Percentiles rank a stretch among this genome's conserved stretches.
These are phyloP conservation scores for Phyllosticta citrichinensis DNA, from an alignment of 2,329 filamentous ascomycete genomes.

Conservation along the genomic window DNA sequence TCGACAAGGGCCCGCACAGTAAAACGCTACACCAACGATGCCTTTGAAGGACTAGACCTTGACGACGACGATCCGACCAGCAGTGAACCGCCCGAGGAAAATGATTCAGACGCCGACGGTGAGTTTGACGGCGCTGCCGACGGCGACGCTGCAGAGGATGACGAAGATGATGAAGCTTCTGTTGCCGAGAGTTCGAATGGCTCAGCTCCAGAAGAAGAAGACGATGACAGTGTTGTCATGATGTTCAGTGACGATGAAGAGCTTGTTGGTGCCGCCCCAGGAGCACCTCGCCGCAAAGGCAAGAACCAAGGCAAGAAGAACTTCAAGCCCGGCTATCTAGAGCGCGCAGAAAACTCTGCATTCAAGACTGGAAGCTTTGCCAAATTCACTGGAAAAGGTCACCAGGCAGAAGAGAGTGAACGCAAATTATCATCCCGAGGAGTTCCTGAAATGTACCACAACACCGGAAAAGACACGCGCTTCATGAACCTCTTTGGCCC, in stretches of 20 bases:
- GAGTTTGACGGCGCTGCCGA: slow-evolving; percentile 12
- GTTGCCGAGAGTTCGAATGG: background rate
- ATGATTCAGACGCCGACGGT: slow-evolving; percentile 27
- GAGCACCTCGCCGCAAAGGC: background rate
- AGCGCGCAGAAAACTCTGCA: slow-evolving; percentile 13
- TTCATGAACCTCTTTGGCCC: slow-evolving; percentile 43
- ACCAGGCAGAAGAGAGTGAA: slow-evolving; percentile 4
- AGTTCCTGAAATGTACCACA: slow-evolving; percentile 21
- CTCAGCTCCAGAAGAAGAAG: slow-evolving; percentile 8
- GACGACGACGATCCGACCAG: slow-evolving; percentile 12
- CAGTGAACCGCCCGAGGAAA: slow-evolving; percentile 13
- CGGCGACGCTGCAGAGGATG: slow-evolving; percentile 13
- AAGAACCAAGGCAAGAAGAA: slow-evolving; percentile 5
- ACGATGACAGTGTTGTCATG: slow-evolving; percentile 2
- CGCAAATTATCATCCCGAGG: slow-evolving; percentile 14
- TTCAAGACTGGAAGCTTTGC: slow-evolving; percentile 15
- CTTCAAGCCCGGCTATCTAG: slow-evolving; percentile 3
- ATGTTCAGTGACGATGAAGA: slow-evolving; percentile 18
- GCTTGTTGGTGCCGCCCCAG: slow-evolving; percentile 10
- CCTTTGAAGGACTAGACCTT: slow-evolving; percentile 24
- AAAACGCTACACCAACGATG: slow-evolving; percentile 22
- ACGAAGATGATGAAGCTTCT: slow-evolving; percentile 13
- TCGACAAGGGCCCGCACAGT: slow-evolving; percentile 6
- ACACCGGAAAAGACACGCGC: slow-evolving; percentile 31
- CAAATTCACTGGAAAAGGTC: slow-evolving; percentile 10